Evolutionary conservation across 768 basidiomycete species (phyloP), one percentile per base, ranked within the genome.

Genomic region (Suillus variegatus): DNA sequence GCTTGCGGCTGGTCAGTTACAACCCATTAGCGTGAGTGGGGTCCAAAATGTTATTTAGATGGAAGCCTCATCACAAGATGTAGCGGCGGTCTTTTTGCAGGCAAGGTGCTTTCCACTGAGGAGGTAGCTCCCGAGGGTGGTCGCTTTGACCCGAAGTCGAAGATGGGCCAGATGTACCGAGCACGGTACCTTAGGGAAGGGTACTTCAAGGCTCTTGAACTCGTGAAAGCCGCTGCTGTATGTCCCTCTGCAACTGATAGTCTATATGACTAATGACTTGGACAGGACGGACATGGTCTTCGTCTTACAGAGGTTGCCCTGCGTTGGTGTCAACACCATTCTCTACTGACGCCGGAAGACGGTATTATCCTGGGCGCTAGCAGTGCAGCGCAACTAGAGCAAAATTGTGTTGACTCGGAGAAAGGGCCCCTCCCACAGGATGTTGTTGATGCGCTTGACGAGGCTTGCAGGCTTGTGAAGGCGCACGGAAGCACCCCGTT

Each of bases 301-400:
- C 80, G 82, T 0, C 74, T 86, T 64, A 78, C 82, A 3, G 86
- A 88, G 73, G 79, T 86, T 4, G 85, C 87, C 1, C 75, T 88
- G 56, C 79, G 88, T n/a, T 89, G 88, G 88, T 77, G 83, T 60
- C 84, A 86, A 61, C 82, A 88, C 64, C 87, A 89, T 66, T 85
- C 83, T 7, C 64, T 77, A 3, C 70, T 88, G 58, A 79, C 69
- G 40, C 74, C 75, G 1, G 60, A 66, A 35, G 84, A 85, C 63
- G 85, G 83, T 2, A 72, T 85, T 14, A 83, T 86, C 61, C 68
- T 85, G 6, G 85, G 84, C 3, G 83, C 84, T 6, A 81, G 80
- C 68, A 82, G 80, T n/a, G 75, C 73, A 6, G 73, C 68, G 2
- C 84, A 86, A 67, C 65, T 85, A 60, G 72, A 81, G 66, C 74